Evolutionary conservation across 2,329 filamentous ascomycete species (phyloP).

Genomic region (Arachnomyces sp.): DNA sequence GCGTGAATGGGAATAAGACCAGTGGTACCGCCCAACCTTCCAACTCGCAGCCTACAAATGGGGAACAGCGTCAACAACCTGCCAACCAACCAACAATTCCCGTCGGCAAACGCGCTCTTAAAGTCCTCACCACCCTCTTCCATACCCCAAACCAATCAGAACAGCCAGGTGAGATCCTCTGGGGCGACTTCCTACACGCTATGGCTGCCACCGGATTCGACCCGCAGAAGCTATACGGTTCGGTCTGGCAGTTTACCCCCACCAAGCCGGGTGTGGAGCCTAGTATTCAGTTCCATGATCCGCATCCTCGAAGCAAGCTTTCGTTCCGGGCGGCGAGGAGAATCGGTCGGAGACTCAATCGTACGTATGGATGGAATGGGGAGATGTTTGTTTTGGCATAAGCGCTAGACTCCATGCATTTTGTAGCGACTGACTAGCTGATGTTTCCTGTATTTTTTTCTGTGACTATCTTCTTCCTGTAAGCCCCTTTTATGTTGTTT

Average conservation of each 20-base stretch:
- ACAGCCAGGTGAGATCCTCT: slow-evolving; percentile 41
- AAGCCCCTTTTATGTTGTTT: no score
- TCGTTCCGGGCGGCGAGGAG: slow-evolving; percentile 39
- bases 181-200: slow-evolving; percentile 47
- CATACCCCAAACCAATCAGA: slow-evolving; percentile 23
- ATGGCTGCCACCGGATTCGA: slow-evolving; percentile 44
- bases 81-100: slow-evolving; percentile 19
- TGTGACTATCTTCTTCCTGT: no score
- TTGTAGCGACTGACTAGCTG: no score
- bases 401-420: no score
- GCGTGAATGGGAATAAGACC: no score
- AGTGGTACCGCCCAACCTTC: no score
- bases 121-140: slow-evolving; percentile 38
- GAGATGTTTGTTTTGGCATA: slow-evolving; percentile 5
- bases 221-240: slow-evolving; percentile 51
- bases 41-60: no score
- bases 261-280: slow-evolving; percentile 29
- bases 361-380: slow-evolving; percentile 36
- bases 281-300: slow-evolving; percentile 53
- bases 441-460: no score
- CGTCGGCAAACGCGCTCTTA: slow-evolving; percentile 29
- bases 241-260: slow-evolving; percentile 52
- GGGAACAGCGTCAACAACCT: no score
- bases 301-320: slow-evolving; percentile 49
- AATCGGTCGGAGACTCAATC: slow-evolving; percentile 42